Percentiles rank a stretch among this genome's conserved stretches.
These are phyloP conservation scores for Boletellus deceptivus DNA, from an alignment of 1,284 basidiomycete species.

Conservation along the genomic window DNA sequence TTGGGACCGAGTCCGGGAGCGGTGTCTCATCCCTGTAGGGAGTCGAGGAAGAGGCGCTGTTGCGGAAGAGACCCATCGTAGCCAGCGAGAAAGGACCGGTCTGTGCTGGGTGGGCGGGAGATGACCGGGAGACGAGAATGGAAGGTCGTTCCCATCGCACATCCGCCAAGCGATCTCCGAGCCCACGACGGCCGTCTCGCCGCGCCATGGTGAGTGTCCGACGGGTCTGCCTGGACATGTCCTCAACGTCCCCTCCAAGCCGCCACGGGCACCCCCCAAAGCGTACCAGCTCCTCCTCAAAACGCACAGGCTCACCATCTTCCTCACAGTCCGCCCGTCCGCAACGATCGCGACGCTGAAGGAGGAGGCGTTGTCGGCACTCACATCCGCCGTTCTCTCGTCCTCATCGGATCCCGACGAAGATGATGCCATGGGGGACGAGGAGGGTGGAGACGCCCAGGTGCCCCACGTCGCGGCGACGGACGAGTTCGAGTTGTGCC, in stretches of 20 bases:
- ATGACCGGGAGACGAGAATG: slow-evolving; percentile 20
- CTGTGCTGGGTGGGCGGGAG: slow-evolving; percentile 10
- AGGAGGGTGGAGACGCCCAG: slow-evolving; percentile 24
- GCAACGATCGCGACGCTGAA: slow-evolving; percentile 59
- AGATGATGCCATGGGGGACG: slow-evolving; percentile 23
- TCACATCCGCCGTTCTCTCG: slow-evolving; percentile 44
- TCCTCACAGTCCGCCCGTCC: slow-evolving; percentile 53
- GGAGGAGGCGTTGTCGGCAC: slow-evolving; percentile 58
- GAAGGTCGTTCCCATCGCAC: slow-evolving; percentile 24
- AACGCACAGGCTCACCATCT: slow-evolving; percentile 66
- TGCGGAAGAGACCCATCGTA: slow-evolving; percentile 54
- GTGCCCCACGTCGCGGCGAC: slow-evolving; percentile 45
- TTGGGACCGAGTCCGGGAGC: slow-evolving; percentile 71
- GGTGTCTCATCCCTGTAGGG: slow-evolving; percentile 73
- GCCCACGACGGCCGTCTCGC: background rate
- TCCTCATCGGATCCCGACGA: slow-evolving; percentile 19
- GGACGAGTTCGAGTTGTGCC: slow-evolving; percentile 66
- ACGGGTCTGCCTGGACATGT: no score
- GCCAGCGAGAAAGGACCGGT: background rate
- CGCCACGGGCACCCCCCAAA: slow-evolving; percentile 47
- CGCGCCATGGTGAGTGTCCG: slow-evolving; percentile 28
- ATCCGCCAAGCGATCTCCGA: background rate
- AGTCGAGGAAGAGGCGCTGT: slow-evolving; percentile 38
- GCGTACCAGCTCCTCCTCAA: slow-evolving; percentile 64
- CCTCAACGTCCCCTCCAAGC: slow-evolving; percentile 30